Conservation (phyloP, 139 green algal species). For the Chlamydomonas sphaeroides region DNA sequence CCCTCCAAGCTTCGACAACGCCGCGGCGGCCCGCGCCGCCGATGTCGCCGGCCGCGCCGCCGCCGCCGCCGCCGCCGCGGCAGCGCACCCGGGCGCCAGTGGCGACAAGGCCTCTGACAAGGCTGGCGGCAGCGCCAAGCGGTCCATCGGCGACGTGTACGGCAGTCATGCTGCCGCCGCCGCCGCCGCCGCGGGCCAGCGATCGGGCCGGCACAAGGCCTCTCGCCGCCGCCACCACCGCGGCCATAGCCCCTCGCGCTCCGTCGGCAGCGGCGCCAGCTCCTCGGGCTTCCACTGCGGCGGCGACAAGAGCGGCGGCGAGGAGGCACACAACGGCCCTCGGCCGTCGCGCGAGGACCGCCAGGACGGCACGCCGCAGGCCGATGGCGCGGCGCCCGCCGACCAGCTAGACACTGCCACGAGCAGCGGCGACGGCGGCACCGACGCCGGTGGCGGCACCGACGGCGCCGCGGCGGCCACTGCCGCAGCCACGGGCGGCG, state of each 20-base stretch:
- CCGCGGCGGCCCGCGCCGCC: neutral
- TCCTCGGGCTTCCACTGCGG: slow-evolving; percentile 54
- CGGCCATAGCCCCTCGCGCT: slow-evolving; percentile 39
- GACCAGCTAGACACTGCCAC: slow-evolving; percentile 54
- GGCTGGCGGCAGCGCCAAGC: slow-evolving; percentile 1
- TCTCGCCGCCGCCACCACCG: slow-evolving; percentile 42
- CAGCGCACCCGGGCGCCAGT: neutral
- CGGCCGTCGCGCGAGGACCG: slow-evolving; percentile 44
- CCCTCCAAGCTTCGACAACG: neutral
- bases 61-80: neutral
- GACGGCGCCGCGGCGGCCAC: neutral
- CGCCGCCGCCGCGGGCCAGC: neutral
- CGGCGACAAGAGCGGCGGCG: slow-evolving; percentile 47
- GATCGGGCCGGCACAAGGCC: slow-evolving; percentile 28
- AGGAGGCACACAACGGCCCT: slow-evolving; percentile 53
- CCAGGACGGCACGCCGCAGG: neutral
- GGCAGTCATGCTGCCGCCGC: neutral
- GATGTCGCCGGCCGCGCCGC: neutral
- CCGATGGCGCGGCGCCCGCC: neutral
- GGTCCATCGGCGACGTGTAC: slow-evolving; percentile 20
- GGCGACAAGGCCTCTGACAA: neutral
- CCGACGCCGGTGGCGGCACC: slow-evolving; percentile 7
- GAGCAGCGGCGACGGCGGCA: slow-evolving; percentile 38
- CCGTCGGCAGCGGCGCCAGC: slow-evolving; percentile 55
- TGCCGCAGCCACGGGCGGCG: neutral